Evolutionary conservation across 2,329 filamentous ascomycete species (phyloP), one percentile per base, ranked within the genome.

Genomic region (Xenosphaeropsis pyriputrescens): DNA sequence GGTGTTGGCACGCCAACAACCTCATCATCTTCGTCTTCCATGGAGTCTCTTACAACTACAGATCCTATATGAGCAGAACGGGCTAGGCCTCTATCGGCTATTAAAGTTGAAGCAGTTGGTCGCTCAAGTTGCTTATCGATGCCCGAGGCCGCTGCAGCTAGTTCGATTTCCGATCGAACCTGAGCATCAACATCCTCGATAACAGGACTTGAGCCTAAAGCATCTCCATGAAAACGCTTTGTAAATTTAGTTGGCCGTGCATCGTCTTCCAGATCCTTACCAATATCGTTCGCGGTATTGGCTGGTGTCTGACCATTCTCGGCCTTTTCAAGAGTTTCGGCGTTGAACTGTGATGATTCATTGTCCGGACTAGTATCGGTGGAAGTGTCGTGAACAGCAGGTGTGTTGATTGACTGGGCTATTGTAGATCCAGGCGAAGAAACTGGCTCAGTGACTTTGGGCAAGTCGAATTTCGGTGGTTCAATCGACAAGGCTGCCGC

Each of bases 291-390:
- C 30, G 39, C 42, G 36, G 33, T 48, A 37, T 40, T 43, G 32
- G 41, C 47, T 26, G 22, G 22, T 47, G 57, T 51, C 30, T 58
- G 54, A 33, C 64, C 66, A 37, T 57, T 55, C 26, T 61, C 60
- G 48, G 65, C 65, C 42, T 67, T 61, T 16, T 68, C 64, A 15
- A 39, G 44, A n/a, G 59, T 58, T 26, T 75, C 65, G 3, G 55
- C 50, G 13, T 64, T 55, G 46, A 71, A 72, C 32, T 70, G 67
- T 35, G 70, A 63, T 14, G 65, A 68, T 35, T 85, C 79, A 39
- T 79, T 72, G 39, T 81, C 80, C 1, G 80, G 77, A 47, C 80
- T 86, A 2, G 82, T 86, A 46, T 80, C 77, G 1, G 80, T 74
- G 2, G 82, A 86, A 6, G 67, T 70, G 44, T 79, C 72, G 42